Percentiles rank a stretch among this genome's conserved stretches.
These are phyloP conservation scores for Coemansia sp. DNA, from an alignment of 192 early-diverging fungal species.

Conservation along the genomic window DNA sequence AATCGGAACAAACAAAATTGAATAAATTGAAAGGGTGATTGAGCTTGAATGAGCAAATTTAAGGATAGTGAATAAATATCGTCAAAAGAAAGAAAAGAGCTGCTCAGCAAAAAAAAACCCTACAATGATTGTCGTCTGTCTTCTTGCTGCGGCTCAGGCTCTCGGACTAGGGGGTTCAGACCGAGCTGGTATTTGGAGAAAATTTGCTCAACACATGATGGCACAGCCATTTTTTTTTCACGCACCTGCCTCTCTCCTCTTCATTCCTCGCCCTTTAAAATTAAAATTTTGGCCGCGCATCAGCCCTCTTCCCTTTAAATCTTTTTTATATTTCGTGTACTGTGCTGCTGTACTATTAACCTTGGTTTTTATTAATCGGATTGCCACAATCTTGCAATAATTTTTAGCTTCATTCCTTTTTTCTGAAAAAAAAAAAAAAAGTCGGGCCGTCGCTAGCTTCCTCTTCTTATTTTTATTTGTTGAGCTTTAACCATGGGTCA, in stretches of 20 bases:
- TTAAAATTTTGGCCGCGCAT: conserved; percentile 6
- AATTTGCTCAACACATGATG: neutral
- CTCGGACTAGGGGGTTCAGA: neutral
- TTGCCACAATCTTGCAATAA: conserved; percentile 5
- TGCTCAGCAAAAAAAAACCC: neutral
- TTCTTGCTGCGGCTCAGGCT: neutral
- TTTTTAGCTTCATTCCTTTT: conserved; percentile 14
- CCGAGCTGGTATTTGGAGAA: neutral
- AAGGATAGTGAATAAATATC: neutral
- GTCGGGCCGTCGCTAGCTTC: neutral
- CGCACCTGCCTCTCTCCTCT: neutral
- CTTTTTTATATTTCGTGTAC: conserved; percentile 13
- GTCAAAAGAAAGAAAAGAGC: neutral
- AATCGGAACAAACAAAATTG: neutral
- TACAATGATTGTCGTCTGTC: too few relatives aligned
- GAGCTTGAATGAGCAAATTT: neutral
- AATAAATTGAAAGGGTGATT: neutral
- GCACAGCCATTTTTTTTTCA: neutral
- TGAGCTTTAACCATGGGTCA: conserved; percentile 79
- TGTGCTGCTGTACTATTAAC: conserved; percentile 15
- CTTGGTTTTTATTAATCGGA: conserved; percentile 10
- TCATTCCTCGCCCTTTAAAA: neutral
- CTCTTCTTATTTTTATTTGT: conserved; percentile 5
- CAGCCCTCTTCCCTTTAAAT: conserved; percentile 2
- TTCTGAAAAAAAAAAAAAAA: neutral